These are phyloP conservation scores for Rhamnella rubrinervis DNA, from an alignment of 331 rosid genomes.

Conservation along the genomic window DNA sequence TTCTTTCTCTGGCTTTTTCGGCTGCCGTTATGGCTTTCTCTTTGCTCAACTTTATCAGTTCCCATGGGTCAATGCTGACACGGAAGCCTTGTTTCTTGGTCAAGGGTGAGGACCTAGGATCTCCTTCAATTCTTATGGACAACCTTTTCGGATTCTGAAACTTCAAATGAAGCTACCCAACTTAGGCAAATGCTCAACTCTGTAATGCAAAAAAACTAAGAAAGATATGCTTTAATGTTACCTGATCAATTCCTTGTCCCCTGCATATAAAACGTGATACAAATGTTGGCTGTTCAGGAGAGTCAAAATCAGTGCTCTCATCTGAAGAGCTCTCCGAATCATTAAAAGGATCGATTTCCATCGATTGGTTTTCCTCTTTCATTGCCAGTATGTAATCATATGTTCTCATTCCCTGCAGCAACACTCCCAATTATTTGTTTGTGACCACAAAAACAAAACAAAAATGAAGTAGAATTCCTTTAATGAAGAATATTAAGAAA, in stretches of 20 bases:
- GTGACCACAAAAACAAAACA: too few relatives aligned
- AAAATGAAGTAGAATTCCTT: too few relatives aligned
- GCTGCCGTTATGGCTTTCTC: constrained; percentile 73
- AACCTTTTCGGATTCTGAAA: constrained; percentile 63
- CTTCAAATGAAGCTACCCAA: constrained; percentile 12
- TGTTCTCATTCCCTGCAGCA: constrained; percentile 84
- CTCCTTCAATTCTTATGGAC: constrained; percentile 73
- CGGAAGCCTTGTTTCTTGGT: constrained; percentile 61
- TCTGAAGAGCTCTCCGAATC: constrained; percentile 90
- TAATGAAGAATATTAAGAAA: too few relatives aligned
- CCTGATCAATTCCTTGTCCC: constrained; percentile 49
- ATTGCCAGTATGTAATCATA: constrained; percentile 93
- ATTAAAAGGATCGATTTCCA: constrained; percentile 59
- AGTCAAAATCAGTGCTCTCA: constrained; percentile 71
- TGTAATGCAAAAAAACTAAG: constrained; percentile 4
- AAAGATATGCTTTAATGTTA: constrained; percentile 13
- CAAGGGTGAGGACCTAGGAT: constrained; percentile 44
- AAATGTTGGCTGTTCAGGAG: constrained; percentile 68
- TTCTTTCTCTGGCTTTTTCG: constrained; percentile 71
- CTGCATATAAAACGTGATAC: constrained; percentile 66
- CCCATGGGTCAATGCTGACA: constrained; percentile 76
- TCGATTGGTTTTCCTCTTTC: constrained; percentile 70
- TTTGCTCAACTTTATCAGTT: constrained; percentile 62
- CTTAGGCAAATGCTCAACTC: neutral
- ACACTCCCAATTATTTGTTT: neutral